phyloP scores from a whole-genome alignment of 768 basidiomycete species.

The Coprinellus aureogranulatus region DNA sequence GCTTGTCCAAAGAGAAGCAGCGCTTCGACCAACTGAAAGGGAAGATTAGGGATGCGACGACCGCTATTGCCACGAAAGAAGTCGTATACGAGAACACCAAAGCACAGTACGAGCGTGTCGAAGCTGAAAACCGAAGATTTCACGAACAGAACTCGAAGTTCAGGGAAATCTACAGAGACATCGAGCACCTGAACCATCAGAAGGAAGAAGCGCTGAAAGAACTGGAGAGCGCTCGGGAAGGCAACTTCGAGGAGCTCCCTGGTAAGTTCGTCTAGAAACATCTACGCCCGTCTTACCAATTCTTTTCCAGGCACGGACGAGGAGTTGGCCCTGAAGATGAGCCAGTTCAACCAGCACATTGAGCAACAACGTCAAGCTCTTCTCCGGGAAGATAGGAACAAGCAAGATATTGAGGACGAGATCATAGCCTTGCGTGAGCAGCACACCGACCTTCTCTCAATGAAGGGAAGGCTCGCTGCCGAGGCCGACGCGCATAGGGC shows the following conservation, averaged over 20 bases:
- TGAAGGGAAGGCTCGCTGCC: slow-evolving; percentile 67
- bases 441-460: slow-evolving; percentile 55
- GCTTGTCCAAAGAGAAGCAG: slow-evolving; percentile 76
- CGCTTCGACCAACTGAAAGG: slow-evolving; percentile 81
- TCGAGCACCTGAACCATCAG: slow-evolving; percentile 60
- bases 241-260: slow-evolving; percentile 63
- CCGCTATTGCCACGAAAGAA: slow-evolving; percentile 66
- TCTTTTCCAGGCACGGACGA: slow-evolving; percentile 63
- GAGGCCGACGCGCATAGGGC: slow-evolving; percentile 76
- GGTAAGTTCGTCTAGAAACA: slow-evolving; percentile 38
- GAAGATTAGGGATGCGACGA: slow-evolving; percentile 60
- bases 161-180: slow-evolving; percentile 75
- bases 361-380: slow-evolving; percentile 48
- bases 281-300: background rate
- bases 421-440: slow-evolving; percentile 44
- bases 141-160: slow-evolving; percentile 84
- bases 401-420: slow-evolving; percentile 64
- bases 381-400: slow-evolving; percentile 45
- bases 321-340: slow-evolving; percentile 57
- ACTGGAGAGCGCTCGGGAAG: slow-evolving; percentile 51
- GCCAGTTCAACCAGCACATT: slow-evolving; percentile 61
- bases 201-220: slow-evolving; percentile 63
- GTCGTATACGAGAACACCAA: slow-evolving; percentile 71
- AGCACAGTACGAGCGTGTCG: slow-evolving; percentile 59
- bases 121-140: slow-evolving; percentile 71